phyloP scores from a whole-genome alignment of 2,329 filamentous ascomycete species.

The Stenocarpella maydis region DNA sequence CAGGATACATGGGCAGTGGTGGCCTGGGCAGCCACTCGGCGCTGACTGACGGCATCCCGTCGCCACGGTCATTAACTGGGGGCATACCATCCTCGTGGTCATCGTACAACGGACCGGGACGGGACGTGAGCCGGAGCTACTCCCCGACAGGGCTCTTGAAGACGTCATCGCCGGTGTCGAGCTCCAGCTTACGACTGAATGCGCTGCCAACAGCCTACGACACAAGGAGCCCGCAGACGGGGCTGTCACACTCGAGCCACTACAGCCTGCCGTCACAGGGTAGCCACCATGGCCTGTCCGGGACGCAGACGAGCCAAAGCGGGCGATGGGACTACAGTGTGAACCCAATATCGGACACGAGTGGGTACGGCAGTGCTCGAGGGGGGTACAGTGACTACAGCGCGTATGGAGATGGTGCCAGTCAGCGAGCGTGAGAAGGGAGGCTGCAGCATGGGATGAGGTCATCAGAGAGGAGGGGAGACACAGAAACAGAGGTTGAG shows the following conservation, averaged over 20 bases:
- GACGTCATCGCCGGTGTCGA: constrained; percentile 33
- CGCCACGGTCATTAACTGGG: constrained; percentile 32
- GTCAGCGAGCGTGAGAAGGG: constrained; percentile 35
- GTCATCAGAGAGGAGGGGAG: neutral
- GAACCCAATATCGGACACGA: constrained; percentile 35
- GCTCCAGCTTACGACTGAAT: constrained; percentile 32
- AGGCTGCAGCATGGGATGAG: constrained; percentile 11
- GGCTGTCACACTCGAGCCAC: constrained; percentile 28
- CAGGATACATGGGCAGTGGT: constrained; percentile 47
- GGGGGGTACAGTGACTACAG: constrained; percentile 34
- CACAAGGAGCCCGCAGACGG: constrained; percentile 28
- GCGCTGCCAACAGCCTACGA: constrained; percentile 34
- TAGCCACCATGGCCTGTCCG: constrained; percentile 32
- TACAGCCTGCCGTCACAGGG: constrained; percentile 30
- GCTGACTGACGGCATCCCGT: constrained; percentile 42
- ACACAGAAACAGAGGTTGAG: neutral
- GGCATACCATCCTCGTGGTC: constrained; percentile 35
- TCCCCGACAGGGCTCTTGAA: constrained; percentile 33
- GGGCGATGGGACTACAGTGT: constrained; percentile 37
- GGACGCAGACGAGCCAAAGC: constrained; percentile 26
- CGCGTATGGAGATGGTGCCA: constrained; percentile 35
- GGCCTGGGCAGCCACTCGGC: constrained; percentile 56
- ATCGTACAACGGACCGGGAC: constrained; percentile 23
- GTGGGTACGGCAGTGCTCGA: constrained; percentile 31
- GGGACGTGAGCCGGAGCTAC: constrained; percentile 31